Percentiles rank a stretch among this genome's conserved stretches.
phyloP scores from a whole-genome alignment of 768 basidiomycete genomes.

The Lentinula lateritia region DNA sequence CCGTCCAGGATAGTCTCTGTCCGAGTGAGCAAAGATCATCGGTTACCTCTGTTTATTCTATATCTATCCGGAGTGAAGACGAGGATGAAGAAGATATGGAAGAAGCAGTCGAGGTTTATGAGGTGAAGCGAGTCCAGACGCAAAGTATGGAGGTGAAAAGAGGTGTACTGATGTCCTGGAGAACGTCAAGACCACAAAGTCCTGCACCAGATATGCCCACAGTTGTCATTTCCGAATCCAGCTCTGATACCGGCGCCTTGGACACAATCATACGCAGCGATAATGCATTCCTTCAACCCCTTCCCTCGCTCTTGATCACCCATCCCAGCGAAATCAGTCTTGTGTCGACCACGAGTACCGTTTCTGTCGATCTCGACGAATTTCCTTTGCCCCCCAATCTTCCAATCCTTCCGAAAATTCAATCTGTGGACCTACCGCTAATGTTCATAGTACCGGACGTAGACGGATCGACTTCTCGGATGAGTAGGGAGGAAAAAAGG shows the following conservation, averaged over 20 bases:
- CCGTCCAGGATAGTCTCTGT: constrained; percentile 9
- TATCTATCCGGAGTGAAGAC: constrained; percentile 11
- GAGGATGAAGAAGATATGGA: constrained; percentile 20
- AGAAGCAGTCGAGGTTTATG: constrained; percentile 29
- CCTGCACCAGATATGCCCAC: constrained; percentile 14
- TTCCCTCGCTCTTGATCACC: constrained; percentile 21
- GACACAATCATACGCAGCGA: background rate
- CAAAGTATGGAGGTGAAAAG: constrained; percentile 47
- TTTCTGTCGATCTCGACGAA: constrained; percentile 37
- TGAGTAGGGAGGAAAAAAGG: background rate
- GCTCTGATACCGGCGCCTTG: background rate
- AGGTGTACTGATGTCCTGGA: constrained; percentile 35
- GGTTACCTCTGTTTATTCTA: constrained; percentile 14
- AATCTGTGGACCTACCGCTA: background rate
- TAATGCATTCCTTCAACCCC: background rate
- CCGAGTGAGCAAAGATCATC: constrained; percentile 12
- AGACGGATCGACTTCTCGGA: background rate
- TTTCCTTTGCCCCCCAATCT: constrained; percentile 38
- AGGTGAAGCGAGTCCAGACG: constrained; percentile 41
- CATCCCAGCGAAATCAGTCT: constrained; percentile 29
- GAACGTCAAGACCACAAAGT: constrained; percentile 12
- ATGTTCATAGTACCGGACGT: background rate
- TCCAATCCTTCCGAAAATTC: background rate
- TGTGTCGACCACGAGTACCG: constrained; percentile 30
- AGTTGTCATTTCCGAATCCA: constrained; percentile 18